Conservation (phyloP, 768 basidiomycete species). For the Rhizopogon vulgaris region DNA sequence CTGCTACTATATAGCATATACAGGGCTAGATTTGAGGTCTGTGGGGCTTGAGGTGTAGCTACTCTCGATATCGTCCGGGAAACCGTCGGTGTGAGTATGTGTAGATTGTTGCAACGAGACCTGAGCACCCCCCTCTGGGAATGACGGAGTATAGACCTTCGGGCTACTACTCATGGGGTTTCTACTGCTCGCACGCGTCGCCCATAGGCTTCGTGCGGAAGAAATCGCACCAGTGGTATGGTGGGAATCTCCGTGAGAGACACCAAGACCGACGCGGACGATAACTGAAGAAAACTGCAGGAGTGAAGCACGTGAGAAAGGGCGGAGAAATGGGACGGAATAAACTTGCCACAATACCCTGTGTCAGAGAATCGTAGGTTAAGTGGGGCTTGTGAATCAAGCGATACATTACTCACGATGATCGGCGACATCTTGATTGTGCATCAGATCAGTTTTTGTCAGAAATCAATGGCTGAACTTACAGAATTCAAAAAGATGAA, state of each 20-base stretch:
- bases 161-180: background rate
- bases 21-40: background rate
- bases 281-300: conserved; percentile 19
- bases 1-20: conserved; percentile 1
- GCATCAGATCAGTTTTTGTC: background rate
- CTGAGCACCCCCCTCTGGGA: conserved; percentile 6
- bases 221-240: background rate
- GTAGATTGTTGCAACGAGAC: conserved; percentile 2
- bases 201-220: background rate
- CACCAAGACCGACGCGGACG: conserved; percentile 17
- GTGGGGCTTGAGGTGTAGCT: background rate
- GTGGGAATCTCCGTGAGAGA: conserved; percentile 13
- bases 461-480: background rate
- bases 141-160: background rate
- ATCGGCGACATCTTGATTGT: conserved; percentile 10
- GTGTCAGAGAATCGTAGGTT: background rate
- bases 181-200: background rate
- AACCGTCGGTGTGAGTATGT: conserved; percentile 6
- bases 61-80: background rate
- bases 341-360: conserved; percentile 16
- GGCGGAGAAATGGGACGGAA: background rate
- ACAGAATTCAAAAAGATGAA: conserved; percentile 15
- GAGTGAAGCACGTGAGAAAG: background rate
- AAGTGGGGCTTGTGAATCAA: background rate
- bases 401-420: conserved; percentile 10